Conservation (phyloP, 2,329 filamentous ascomycete genomes). For the Pseudogymnoascus sp. region DNA sequence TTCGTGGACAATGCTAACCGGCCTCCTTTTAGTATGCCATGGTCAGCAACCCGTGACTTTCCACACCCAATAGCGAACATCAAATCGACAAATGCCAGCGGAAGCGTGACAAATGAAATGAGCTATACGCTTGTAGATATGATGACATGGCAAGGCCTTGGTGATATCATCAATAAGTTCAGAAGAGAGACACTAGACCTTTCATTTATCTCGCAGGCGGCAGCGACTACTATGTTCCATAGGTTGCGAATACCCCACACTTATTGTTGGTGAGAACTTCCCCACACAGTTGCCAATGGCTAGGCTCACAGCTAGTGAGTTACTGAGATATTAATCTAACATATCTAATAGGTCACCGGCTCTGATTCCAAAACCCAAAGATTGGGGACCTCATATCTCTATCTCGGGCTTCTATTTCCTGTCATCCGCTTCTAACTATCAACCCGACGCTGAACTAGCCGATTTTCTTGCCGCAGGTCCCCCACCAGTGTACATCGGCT, state of each 20-base stretch:
- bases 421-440: conserved; percentile 54
- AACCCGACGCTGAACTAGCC: conserved; percentile 53
- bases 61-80: conserved; percentile 61
- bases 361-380: conserved; percentile 63
- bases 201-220: conserved; percentile 70
- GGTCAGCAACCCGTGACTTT: conserved; percentile 58
- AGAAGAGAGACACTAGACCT: conserved; percentile 66
- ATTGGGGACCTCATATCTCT: conserved; percentile 62
- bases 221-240: conserved; percentile 71
- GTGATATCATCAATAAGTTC: conserved; percentile 86
- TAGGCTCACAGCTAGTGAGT: neutral
- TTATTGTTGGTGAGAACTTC: conserved; percentile 63
- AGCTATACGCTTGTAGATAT: conserved; percentile 63
- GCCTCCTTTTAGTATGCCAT: conserved; percentile 45
- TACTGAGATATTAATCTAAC: neutral
- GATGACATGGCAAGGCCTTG: conserved; percentile 70
- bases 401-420: conserved; percentile 70
- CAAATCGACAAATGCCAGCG: conserved; percentile 52
- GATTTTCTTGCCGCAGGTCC: conserved; percentile 59
- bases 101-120: conserved; percentile 58
- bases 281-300: neutral
- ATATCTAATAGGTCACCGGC: conserved; percentile 50
- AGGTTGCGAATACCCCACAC: conserved; percentile 75
- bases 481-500: conserved; percentile 70
- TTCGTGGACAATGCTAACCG: conserved; percentile 3